These are phyloP conservation scores for Vinca minor DNA, from an alignment of 257 asterid genomes.

Conservation along the genomic window DNA sequence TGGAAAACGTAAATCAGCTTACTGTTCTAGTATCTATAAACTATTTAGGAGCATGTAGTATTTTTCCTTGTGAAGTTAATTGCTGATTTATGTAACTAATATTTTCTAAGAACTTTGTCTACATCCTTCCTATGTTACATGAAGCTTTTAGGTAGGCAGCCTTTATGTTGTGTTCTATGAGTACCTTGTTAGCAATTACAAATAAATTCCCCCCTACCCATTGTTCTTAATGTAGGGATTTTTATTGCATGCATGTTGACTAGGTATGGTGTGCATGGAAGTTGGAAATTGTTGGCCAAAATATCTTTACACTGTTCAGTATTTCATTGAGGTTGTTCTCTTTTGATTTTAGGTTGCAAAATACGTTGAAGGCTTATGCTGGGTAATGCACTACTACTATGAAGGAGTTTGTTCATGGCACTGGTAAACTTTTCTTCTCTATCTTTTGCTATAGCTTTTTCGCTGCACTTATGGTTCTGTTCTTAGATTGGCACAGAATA, in stretches of 20 bases:
- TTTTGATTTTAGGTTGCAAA: slow-evolving; percentile 55
- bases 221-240: neutral
- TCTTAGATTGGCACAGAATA: neutral
- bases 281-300: neutral
- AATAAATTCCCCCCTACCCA: neutral
- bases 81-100: neutral
- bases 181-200: neutral
- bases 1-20: neutral
- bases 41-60: too few species aligned
- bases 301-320: neutral
- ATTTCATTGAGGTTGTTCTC: slow-evolving; percentile 7
- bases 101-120: neutral
- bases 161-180: neutral
- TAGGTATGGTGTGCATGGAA: neutral
- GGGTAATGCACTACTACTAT: slow-evolving; percentile 97
- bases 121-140: neutral
- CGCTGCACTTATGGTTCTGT: neutral
- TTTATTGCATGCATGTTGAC: neutral
- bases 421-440: slow-evolving; percentile 43
- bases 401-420: slow-evolving; percentile 99
- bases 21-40: neutral
- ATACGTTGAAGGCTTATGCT: slow-evolving; percentile 89
- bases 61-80: neutral
- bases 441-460: too few species aligned
- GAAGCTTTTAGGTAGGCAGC: neutral